Evolutionary conservation across 2,329 filamentous ascomycete genomes (phyloP), one percentile per base, ranked within the genome.

Genomic region (Aspergillus eucalypticola): DNA sequence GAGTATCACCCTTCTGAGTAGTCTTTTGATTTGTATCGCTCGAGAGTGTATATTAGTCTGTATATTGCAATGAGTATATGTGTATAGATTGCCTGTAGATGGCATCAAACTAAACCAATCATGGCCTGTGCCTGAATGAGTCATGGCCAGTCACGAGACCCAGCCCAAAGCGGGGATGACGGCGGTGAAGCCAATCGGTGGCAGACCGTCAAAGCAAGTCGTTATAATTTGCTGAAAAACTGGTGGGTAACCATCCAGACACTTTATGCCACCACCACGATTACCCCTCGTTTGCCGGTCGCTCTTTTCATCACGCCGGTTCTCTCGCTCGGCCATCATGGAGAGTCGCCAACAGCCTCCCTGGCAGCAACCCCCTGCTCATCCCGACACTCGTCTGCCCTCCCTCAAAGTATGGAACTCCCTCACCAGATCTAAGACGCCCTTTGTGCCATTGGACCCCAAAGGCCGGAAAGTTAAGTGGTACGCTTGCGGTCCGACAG

Each of bases 401-500:
- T 76, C 86, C 51, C 81, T 96, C 68, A 89, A 87, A 72, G 82
- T 96, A 66, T 91, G 89, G 82, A 96, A 95, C 78, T 92, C 90
- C 5, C 81, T 96, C 70, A 90, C 91, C 10, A 85, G 90, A 62
- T 82, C 82, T 10, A 91, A 93, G 71, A 88, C 88, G 48, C 84
- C 87, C 4, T 95, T 96, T 71, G 79, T 88, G 46, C 90, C 91
- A 13, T 83, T 90, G 51, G 87, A 93, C 71, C 80, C 83, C 8
- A 84, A 86, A 25, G 84, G 83, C 35, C 84, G 82, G 69, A 88
- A 89, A 72, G 85, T 96, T 27, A 87, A 86, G 5, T 96, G 92
- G 91, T 96, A 96, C 76, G 90, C 89, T 67, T 96, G 92, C 79
- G 92, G 92, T 17, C 92, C 92, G 60, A 96, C 92, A 1, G 89